A percentile compares a stretch with the other conserved stretches of the same genome.
phyloP scores from a whole-genome alignment of 148 eudicot species.

The Euryodendron excelsum region DNA sequence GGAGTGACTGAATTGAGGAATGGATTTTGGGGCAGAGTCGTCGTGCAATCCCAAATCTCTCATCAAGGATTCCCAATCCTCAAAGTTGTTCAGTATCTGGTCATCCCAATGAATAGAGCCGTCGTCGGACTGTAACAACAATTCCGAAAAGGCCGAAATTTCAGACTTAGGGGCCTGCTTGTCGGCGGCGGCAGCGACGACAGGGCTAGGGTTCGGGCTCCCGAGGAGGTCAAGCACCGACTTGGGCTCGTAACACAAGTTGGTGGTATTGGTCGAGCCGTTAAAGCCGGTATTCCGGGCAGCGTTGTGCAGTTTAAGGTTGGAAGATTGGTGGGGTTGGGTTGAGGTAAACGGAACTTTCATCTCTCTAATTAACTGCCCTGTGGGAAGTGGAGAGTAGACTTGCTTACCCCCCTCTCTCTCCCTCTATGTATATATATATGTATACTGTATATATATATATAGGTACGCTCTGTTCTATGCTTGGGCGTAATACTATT shows the following conservation, averaged over 20 bases:
- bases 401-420: too few relatives aligned
- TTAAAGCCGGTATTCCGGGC: background rate
- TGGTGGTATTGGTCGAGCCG: background rate
- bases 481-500: too few relatives aligned
- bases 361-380: conserved; percentile 13
- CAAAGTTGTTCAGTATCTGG: conserved; percentile 46
- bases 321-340: conserved; percentile 13
- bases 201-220: conserved; percentile 53
- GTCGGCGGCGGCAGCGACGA: background rate
- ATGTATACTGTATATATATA: too few relatives aligned
- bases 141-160: conserved; percentile 6
- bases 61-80: conserved; percentile 84
- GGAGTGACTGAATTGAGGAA: conserved; percentile 31
- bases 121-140: conserved; percentile 14
- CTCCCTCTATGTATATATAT: background rate
- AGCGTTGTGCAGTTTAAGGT: background rate
- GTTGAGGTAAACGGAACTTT: conserved; percentile 17
- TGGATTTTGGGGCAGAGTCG: conserved; percentile 46
- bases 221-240: conserved; percentile 76
- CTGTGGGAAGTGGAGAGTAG: background rate
- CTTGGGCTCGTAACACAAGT: conserved; percentile 65
- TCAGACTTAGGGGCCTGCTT: background rate
- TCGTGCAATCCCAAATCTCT: conserved; percentile 81
- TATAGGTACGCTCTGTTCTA: too few relatives aligned
- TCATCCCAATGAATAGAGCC: conserved; percentile 39